Conservation (phyloP, 108 stramenopile genomes). For the Mayamaea pseudoterrestris region DNA sequence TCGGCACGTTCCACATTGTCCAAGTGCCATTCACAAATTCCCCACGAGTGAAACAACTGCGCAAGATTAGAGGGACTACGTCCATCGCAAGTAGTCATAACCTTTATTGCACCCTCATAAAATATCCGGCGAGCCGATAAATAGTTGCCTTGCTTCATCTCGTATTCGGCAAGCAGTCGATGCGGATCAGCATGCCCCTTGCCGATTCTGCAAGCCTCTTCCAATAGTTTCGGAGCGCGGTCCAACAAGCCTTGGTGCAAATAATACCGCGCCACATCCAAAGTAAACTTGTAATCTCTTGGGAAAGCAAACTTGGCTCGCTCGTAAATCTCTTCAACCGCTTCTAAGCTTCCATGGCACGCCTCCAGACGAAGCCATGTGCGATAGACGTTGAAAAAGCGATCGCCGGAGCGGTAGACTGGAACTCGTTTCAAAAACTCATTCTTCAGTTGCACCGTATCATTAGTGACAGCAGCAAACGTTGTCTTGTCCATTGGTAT, state of each 20-base stretch:
- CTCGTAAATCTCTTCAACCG: conserved; percentile 42
- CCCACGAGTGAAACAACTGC: conserved; percentile 48
- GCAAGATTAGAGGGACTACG: conserved; percentile 26
- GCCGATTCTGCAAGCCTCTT: conserved; percentile 35
- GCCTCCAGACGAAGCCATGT: conserved; percentile 72
- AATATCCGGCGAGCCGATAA: conserved; percentile 39
- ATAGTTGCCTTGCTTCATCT: conserved; percentile 44
- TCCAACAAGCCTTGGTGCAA: conserved; percentile 14
- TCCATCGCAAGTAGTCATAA: conserved; percentile 3
- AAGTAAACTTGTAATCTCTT: conserved; percentile 17
- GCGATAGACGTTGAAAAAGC: conserved; percentile 58
- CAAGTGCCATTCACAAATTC: conserved; percentile 63
- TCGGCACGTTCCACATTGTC: conserved; percentile 35
- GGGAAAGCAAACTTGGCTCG: conserved; percentile 49
- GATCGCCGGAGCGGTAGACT: conserved; percentile 52
- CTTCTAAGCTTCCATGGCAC: conserved; percentile 38
- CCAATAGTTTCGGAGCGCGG: conserved; percentile 29
- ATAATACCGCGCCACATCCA: conserved; percentile 58
- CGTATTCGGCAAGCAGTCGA: conserved; percentile 44
- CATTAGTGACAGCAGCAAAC: neutral
- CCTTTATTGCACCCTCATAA: conserved; percentile 33
- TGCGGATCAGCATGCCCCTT: conserved; percentile 40
- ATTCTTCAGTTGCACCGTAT: conserved; percentile 4
- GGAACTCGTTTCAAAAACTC: conserved; percentile 12
- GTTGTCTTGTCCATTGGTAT: neutral